Evolutionary conservation across 2,329 filamentous ascomycete species (phyloP).

Genomic region (Diaporthe capsici): DNA sequence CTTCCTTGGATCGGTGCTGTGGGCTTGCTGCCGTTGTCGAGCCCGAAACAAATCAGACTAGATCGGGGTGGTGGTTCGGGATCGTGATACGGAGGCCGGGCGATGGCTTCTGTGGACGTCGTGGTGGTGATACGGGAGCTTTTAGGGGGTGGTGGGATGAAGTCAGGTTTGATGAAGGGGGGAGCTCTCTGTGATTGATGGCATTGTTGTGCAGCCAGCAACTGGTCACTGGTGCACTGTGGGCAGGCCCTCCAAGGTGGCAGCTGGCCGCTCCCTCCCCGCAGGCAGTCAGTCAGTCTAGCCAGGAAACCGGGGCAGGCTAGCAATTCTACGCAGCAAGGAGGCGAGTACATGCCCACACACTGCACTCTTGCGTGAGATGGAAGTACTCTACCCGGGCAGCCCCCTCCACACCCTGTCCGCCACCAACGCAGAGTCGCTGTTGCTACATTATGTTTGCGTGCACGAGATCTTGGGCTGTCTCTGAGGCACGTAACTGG

Average conservation of each 20-base stretch:
- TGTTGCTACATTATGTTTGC: neutral
- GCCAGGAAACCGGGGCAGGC: constrained; percentile 37
- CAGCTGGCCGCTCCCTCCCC: constrained; percentile 33
- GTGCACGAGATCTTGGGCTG: neutral
- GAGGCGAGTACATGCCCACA: neutral
- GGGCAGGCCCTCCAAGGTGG: constrained; percentile 25
- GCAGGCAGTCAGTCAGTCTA: neutral
- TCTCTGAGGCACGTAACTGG: neutral
- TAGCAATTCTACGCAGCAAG: neutral
- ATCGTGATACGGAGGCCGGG: constrained; percentile 35
- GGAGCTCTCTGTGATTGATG: constrained; percentile 35
- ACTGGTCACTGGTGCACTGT: constrained; percentile 34
- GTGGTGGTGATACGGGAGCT: constrained; percentile 38
- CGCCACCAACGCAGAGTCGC: constrained; percentile 25
- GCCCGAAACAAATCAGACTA: constrained; percentile 23
- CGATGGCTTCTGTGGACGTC: constrained; percentile 34
- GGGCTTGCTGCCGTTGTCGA: constrained; percentile 13
- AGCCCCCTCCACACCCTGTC: neutral
- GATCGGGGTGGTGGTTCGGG: constrained; percentile 12
- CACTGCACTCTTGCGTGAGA: neutral
- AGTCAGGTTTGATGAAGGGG: constrained; percentile 41
- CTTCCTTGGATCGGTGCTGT: constrained; percentile 33
- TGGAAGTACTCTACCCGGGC: neutral
- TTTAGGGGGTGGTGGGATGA: constrained; percentile 40
- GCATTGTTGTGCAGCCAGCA: constrained; percentile 31